Evolutionary conservation across 495 filamentous ascomycete species (phyloP).

Genomic region (Paragyromitra xinjiangensis): DNA sequence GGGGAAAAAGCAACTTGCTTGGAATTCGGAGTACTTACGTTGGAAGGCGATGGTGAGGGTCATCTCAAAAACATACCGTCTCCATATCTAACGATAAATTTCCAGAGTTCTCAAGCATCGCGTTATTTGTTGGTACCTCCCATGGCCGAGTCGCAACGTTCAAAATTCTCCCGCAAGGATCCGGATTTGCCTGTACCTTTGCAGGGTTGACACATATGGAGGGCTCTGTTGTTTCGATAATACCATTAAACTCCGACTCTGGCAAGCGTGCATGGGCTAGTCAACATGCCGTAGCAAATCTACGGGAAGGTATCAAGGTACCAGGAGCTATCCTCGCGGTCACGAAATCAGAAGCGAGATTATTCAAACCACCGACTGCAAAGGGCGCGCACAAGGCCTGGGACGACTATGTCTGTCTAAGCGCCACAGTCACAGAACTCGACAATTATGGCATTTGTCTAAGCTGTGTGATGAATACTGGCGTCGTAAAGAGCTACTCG

Average conservation of each 20-base stretch:
- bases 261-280: slow-evolving; percentile 80
- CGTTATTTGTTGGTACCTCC: slow-evolving; percentile 89
- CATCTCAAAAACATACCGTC: background rate
- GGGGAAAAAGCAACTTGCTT: slow-evolving; percentile 78
- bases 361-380: slow-evolving; percentile 82
- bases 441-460: slow-evolving; percentile 78
- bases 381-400: slow-evolving; percentile 91
- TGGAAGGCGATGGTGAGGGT: slow-evolving; percentile 78
- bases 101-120: slow-evolving; percentile 86
- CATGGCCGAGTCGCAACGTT: slow-evolving; percentile 84
- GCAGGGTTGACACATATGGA: slow-evolving; percentile 73
- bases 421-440: slow-evolving; percentile 76
- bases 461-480: slow-evolving; percentile 83
- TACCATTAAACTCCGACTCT: slow-evolving; percentile 78
- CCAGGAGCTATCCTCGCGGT: slow-evolving; percentile 66
- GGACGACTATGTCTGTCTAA: slow-evolving; percentile 77
- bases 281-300: slow-evolving; percentile 71
- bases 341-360: slow-evolving; percentile 75
- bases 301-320: slow-evolving; percentile 69
- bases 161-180: slow-evolving; percentile 79
- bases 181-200: slow-evolving; percentile 76
- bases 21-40: slow-evolving; percentile 91
- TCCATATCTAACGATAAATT: slow-evolving; percentile 52
- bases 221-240: slow-evolving; percentile 76
- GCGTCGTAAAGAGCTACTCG: slow-evolving; percentile 78